Evolutionary conservation across 306 rosid genomes (phyloP).

Genomic region (Medicago ruthenica): DNA sequence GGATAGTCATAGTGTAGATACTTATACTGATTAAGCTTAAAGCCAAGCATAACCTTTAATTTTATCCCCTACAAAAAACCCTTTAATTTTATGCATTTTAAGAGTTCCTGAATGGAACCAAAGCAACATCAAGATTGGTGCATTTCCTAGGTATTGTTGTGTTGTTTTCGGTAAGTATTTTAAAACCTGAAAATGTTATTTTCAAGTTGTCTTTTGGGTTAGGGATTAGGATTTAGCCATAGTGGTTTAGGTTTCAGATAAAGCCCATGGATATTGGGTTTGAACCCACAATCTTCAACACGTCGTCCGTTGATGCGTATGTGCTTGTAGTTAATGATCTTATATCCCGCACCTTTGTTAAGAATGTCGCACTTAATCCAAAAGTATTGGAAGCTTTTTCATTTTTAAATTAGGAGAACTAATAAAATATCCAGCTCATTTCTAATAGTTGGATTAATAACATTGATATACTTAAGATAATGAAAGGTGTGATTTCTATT

Average conservation of each 20-base stretch:
- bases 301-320: too few species aligned
- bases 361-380: too few species aligned
- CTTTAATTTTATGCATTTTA: constrained; percentile 9
- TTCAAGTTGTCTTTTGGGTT: too few species aligned
- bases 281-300: background rate
- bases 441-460: too few species aligned
- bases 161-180: background rate
- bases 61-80: too few species aligned
- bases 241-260: background rate
- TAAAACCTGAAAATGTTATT: background rate
- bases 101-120: constrained; percentile 17
- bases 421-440: too few species aligned
- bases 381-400: too few species aligned
- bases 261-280: background rate
- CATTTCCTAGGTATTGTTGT: constrained; percentile 19
- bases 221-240: constrained; percentile 11
- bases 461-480: too few species aligned
- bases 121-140: constrained; percentile 1
- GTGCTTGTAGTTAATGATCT: too few species aligned
- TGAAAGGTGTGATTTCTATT: too few species aligned
- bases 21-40: background rate
- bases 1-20: background rate
- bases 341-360: too few species aligned
- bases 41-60: constrained; percentile 4
- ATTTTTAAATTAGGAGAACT: too few species aligned